Conservation (phyloP, 116 monocot genomes). For the Cymodocea nodosa region DNA sequence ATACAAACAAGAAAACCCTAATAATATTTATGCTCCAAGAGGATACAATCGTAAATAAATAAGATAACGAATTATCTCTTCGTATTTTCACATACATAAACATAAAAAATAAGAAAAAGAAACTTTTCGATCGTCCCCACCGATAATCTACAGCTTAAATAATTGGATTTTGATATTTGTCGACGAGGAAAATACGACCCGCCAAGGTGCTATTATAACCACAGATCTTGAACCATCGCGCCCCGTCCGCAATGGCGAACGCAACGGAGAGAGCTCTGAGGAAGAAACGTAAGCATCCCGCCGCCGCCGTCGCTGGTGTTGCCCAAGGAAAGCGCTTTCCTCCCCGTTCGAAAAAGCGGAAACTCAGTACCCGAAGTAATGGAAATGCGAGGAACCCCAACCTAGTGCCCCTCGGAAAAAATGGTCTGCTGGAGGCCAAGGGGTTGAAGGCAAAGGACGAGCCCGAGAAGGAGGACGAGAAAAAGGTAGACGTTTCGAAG, state of each 20-base stretch:
- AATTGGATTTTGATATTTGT: not conserved
- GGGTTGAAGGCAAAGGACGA: not conserved
- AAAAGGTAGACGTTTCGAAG: not conserved
- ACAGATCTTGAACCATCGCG: no score
- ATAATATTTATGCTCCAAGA: no score
- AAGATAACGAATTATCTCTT: no score
- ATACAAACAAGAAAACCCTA: no score
- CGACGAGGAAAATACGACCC: not conserved
- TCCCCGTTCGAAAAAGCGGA: slow-evolving; percentile 7
- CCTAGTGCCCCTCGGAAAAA: slow-evolving; percentile 25
- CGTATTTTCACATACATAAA: no score
- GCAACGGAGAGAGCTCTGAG: slow-evolving; percentile 10
- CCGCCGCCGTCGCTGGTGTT: not conserved
- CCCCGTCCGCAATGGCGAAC: slow-evolving; percentile 11
- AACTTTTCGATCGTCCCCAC: no score
- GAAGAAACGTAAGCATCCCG: slow-evolving; percentile 7
- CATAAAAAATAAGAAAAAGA: no score
- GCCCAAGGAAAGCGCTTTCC: not conserved
- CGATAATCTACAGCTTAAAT: no score
- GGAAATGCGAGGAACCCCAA: slow-evolving; percentile 24
- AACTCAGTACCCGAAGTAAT: not conserved
- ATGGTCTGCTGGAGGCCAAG: slow-evolving; percentile 8
- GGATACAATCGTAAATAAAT: no score
- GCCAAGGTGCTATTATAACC: no score
- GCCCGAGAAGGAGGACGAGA: not conserved